These are phyloP conservation scores for Lenwebbia sp. DNA, from an alignment of 345 rosid genomes.

Conservation along the genomic window DNA sequence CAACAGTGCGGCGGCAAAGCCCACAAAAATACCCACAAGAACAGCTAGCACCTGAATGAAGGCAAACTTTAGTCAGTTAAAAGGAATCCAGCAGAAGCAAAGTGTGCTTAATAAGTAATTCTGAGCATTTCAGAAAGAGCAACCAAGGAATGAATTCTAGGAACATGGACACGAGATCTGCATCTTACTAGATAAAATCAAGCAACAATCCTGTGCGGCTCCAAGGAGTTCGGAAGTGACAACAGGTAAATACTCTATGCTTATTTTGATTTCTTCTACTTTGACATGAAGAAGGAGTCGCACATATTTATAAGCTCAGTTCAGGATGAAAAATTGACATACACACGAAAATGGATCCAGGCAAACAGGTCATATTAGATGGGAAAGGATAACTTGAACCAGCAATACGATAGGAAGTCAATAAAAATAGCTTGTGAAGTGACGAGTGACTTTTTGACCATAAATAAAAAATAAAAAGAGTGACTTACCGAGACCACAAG, in stretches of 20 bases:
- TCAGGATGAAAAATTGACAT: background rate
- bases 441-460: background rate
- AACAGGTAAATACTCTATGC: background rate
- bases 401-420: background rate
- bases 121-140: background rate
- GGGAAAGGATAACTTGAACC: background rate
- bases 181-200: background rate
- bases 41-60: slow-evolving; percentile 51
- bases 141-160: background rate
- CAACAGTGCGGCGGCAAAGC: slow-evolving; percentile 51
- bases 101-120: background rate
- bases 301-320: background rate
- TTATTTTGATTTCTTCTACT: background rate
- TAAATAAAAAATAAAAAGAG: background rate
- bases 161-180: background rate
- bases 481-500: slow-evolving; percentile 59
- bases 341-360: background rate
- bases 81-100: background rate
- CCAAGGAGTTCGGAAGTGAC: background rate
- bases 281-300: background rate
- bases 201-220: background rate
- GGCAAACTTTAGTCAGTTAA: background rate
- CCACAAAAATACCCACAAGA: slow-evolving; percentile 48
- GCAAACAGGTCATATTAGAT: background rate
- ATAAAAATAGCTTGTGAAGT: background rate